Base-by-base conservation (phyloP, 2,329 filamentous ascomycete genomes). In the Phoma sp. region DNA sequence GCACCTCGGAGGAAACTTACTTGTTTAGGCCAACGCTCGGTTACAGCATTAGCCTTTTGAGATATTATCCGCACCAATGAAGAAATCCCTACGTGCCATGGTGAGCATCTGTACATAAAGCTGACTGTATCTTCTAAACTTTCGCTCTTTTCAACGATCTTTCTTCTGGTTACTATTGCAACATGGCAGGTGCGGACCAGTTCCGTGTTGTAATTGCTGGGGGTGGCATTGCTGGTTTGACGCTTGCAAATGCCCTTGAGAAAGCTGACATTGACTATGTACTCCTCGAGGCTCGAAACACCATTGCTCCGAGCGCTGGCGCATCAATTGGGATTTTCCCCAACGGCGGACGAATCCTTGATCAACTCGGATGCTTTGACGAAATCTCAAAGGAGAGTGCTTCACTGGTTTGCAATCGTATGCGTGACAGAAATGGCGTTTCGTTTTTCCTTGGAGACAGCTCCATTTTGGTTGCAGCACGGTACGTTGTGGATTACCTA, bases 321-420 rank as follows among this genome's bases (percentile, higher is more conserved):
- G 65, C 65, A 7, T 60, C 52, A 8, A 60, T 68, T 24, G 65
- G 54, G 1, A 38, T 66, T 14, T 56, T 59, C 6, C 56, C 59
- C 4, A 61, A 63, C 18, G 62, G 59, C 4, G 32, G 25, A 8
- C 48, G 62, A 4, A 59, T 68, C 5, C 33, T 68, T 9, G 65
- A 65, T 43, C 64, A 68, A 24, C 32, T 68, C 1, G 64, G 59
- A 9, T 58, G 47, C 29, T 46, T 42, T 4, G 45, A 59, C 0
- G 22, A 32, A 6, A 52, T 62, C 9, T 11, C n/a, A 13, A 41
- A 47, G 22, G 33, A 47, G 5, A 39, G 32, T 33, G 29, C 43
- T 53, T 10, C 14, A 14, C 4, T 11, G 22, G 23, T 29, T 29
- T 6, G 27, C 27, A 7, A 10, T 29, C 27, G 39, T 7, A 33